Evolutionary conservation across 108 stramenopile genomes (phyloP).

Genomic region (Cyclotella sp.): DNA sequence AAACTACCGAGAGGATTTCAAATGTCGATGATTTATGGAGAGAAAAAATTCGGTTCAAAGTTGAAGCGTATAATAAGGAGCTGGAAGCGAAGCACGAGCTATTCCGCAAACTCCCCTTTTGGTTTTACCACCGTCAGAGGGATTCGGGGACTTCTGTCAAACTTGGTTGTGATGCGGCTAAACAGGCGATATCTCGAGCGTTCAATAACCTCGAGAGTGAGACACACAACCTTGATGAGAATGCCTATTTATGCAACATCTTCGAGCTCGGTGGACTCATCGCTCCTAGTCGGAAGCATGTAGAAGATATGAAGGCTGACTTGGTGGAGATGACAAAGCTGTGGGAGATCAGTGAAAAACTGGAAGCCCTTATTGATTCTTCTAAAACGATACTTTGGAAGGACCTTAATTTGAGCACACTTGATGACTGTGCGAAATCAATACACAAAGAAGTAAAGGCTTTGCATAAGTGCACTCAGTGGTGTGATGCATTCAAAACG

Average conservation of each 20-base stretch:
- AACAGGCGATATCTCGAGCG: conserved; percentile 49
- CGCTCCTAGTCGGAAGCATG: conserved; percentile 42
- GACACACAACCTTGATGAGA: conserved; percentile 47
- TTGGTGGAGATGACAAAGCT: conserved; percentile 58
- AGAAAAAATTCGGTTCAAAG: conserved; percentile 61
- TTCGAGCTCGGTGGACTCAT: conserved; percentile 75
- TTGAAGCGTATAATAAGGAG: conserved; percentile 61
- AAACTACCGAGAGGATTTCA: conserved; percentile 53
- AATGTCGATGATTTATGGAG: conserved; percentile 68
- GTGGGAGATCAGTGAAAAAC: conserved; percentile 65
- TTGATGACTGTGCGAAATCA: conserved; percentile 76
- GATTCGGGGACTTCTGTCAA: not conserved
- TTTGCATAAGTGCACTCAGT: conserved; percentile 59
- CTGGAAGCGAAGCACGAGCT: conserved; percentile 52
- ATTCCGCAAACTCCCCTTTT: conserved; percentile 58
- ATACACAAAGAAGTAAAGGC: conserved; percentile 68
- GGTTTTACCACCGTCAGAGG: conserved; percentile 36
- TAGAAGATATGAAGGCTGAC: conserved; percentile 42
- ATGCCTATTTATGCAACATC: conserved; percentile 62
- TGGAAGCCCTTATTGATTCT: conserved; percentile 56
- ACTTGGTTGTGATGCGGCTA: conserved; percentile 24
- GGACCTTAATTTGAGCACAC: conserved; percentile 59
- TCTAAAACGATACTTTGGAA: conserved; percentile 67
- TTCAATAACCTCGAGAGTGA: conserved; percentile 51
- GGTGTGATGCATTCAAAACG: conserved; percentile 63